Evolutionary conservation across 2,329 filamentous ascomycete species (phyloP), one percentile per base, ranked within the genome.

Genomic region (Aspergillus oerlinghausenensis): DNA sequence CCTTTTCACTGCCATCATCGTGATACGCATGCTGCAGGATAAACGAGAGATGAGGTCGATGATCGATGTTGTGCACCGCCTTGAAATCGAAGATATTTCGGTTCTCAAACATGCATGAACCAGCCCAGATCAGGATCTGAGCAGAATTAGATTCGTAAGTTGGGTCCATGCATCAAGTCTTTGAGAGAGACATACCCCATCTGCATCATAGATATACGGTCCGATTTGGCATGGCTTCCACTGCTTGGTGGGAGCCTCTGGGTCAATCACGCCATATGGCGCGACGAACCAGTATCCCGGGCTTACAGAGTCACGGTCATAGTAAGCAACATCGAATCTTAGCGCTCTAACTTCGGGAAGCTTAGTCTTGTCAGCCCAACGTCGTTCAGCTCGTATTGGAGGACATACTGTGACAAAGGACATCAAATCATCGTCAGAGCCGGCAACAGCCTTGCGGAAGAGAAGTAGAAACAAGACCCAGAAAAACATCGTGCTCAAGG

Each of bases 231-330:
- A 67, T 50, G 77, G 76, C 53, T 75, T 70, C 60, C 62, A 69
- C 48, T 63, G 64, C 40, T 67, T 60, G 23, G 66, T 65, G 19
- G 62, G 60, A 19, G 52, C 35, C 48, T 71, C 67, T 8, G 62
- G 64, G 1, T 60, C 58, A 50, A 68, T 61, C 14, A 54, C 51
- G 42, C 60, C 63, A 64, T 80, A 81, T 4, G 79, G 78, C 5
- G 77, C 75, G 50, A 79, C 70, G 62, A 81, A 80, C 62, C 78
- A 77, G 67, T 80, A 80, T 9, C 79, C 79, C 1, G 78, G 77
- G 10, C 70, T 70, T 19, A 68, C 56, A 21, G 54, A 43, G 25
- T 62, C 60, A 26, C 63, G 63, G 58, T 70, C 63, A 54, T 68
- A 57, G 43, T 67, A 64, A n/a, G 60, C 59, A 50, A 71, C 58